Conservation (phyloP, 2,329 filamentous ascomycete species). For the Furcasterigmium furcatum region DNA sequence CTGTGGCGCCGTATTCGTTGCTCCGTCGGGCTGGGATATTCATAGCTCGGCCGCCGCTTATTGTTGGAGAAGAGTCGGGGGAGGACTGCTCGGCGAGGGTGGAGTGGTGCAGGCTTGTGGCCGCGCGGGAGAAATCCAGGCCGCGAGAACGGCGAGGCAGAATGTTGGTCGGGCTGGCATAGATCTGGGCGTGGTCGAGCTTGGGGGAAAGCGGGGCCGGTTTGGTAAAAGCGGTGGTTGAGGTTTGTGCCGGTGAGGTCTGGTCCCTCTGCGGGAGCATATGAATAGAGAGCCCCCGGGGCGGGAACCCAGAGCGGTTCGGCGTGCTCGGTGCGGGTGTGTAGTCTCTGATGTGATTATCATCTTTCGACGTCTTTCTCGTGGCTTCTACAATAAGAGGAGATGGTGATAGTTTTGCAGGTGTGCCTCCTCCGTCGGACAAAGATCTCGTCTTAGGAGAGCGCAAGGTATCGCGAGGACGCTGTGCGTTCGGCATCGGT, state of each 20-base stretch:
- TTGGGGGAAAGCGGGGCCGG: constrained; percentile 79
- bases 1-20: constrained; percentile 44
- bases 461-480: constrained; percentile 28
- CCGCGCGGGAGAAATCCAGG: constrained; percentile 88
- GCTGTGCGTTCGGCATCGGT: constrained; percentile 7
- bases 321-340: constrained; percentile 61
- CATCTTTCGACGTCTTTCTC: constrained; percentile 61
- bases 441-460: constrained; percentile 57
- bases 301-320: constrained; percentile 60
- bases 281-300: constrained; percentile 66
- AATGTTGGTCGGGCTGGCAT: constrained; percentile 83
- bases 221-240: constrained; percentile 35
- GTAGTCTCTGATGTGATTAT: constrained; percentile 49
- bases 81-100: constrained; percentile 85
- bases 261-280: constrained; percentile 55
- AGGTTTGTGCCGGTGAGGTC: constrained; percentile 26
- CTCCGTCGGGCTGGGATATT: constrained; percentile 54
- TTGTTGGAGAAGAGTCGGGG: constrained; percentile 85
- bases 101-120: constrained; percentile 92
- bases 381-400: constrained; percentile 53
- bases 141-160: constrained; percentile 86
- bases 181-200: constrained; percentile 78
- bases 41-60: constrained; percentile 65
- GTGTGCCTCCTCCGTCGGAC: constrained; percentile 60
- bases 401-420: constrained; percentile 54